These are phyloP conservation scores for Galerina sulciceps DNA, from an alignment of 768 basidiomycete genomes.

Conservation along the genomic window DNA sequence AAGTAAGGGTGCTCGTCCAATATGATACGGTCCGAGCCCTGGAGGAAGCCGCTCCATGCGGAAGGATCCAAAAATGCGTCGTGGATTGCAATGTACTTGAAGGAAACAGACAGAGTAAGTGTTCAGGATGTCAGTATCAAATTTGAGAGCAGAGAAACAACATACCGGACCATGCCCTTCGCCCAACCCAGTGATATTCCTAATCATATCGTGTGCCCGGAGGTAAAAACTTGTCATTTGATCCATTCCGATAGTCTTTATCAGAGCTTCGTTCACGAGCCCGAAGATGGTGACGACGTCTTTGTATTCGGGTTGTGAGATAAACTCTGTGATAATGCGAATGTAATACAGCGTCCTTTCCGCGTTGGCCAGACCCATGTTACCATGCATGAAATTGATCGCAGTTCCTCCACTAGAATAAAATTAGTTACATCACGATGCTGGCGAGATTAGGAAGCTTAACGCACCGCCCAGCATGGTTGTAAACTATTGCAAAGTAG, in stretches of 20 bases:
- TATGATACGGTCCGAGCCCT: slow-evolving; percentile 62
- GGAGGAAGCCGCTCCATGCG: slow-evolving; percentile 52
- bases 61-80: slow-evolving; percentile 47
- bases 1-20: slow-evolving; percentile 77
- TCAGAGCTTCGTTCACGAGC: slow-evolving; percentile 63
- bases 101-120: no score
- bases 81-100: slow-evolving; percentile 52
- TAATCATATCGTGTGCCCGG: slow-evolving; percentile 61
- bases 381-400: no score
- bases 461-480: slow-evolving; percentile 58
- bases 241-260: slow-evolving; percentile 52
- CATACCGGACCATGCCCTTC: no score
- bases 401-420: slow-evolving; percentile 35
- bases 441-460: neutral
- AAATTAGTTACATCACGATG: neutral
- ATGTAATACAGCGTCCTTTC: no score
- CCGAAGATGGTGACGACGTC: slow-evolving; percentile 63
- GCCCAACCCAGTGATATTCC: no score
- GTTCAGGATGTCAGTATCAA: no score
- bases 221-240: slow-evolving; percentile 63
- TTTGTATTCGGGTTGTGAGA: slow-evolving; percentile 63
- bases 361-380: no score
- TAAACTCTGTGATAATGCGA: slow-evolving; percentile 77
- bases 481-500: slow-evolving; percentile 43
- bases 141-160: no score